phyloP scores from a whole-genome alignment of 176 grass and related monocot species.

The Carex kokanica region DNA sequence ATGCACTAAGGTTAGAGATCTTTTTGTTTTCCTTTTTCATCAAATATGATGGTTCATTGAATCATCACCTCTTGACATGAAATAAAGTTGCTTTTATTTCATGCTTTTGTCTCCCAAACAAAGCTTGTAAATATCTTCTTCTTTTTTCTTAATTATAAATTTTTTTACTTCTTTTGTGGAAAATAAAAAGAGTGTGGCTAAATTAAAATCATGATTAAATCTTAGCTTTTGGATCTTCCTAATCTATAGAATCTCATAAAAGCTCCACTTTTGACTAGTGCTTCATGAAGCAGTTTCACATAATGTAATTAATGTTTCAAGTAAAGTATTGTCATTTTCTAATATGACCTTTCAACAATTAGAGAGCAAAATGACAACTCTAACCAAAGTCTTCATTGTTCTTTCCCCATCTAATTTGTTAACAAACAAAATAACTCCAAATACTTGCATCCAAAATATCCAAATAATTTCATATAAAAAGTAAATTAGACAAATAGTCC shows the following conservation, averaged over 20 bases:
- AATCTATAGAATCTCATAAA: not conserved
- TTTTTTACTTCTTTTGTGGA: not conserved
- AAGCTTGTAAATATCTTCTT: no score
- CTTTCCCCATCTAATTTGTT: not conserved
- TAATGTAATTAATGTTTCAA: not conserved
- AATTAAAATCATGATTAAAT: not conserved
- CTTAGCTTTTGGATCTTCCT: conserved; percentile 4
- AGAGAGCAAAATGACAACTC: not conserved
- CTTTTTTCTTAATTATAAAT: not conserved
- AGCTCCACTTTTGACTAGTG: not conserved
- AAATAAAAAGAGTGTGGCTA: not conserved
- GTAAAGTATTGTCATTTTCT: conserved; percentile 3
- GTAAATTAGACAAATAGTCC: not conserved
- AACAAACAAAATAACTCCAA: not conserved
- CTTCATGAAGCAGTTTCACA: not conserved
- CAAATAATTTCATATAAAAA: not conserved
- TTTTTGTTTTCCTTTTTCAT: not conserved
- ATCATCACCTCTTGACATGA: not conserved
- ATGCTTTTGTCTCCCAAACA: not conserved
- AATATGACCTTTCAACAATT: not conserved
- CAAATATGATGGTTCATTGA: conserved; percentile 6
- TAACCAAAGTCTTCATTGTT: not conserved
- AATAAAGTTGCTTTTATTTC: conserved; percentile 3
- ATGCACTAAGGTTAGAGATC: not conserved
- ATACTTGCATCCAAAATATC: not conserved